Base-by-base conservation (phyloP, 106 monocot species). In the Dioscorea dumetorum region DNA sequence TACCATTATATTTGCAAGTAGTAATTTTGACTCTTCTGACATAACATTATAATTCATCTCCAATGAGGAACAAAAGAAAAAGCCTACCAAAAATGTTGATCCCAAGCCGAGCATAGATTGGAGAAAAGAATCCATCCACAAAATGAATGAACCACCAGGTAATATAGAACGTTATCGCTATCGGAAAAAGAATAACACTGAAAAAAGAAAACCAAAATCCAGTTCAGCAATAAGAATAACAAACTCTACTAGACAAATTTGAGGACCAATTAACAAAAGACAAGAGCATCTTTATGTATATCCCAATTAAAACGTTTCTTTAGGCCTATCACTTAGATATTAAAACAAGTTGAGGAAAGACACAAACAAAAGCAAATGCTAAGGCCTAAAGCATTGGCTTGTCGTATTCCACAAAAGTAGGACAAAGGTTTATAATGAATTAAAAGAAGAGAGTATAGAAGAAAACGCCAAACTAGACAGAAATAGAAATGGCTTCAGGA, bases 91-190 rank as follows among this genome's bases (percentile, higher is more conserved):
- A 70, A 51, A 80, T 74, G 60, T 62, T 74, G 24, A 80, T 80
- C 70, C 73, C 73, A 48, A 73, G 70, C 60, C 70, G 73, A 62
- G 71, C 74, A 82, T 74, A 74, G 51, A 74, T 63, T 68, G 76
- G 82, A 50, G 82, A 87, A 72, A 82, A 77, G 79, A 87, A 74
- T 50, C 79, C 87, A 82, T 87, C 87, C 58, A 87, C 87, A 64
- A 87, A 87, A 77, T 33, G 70, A 67, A 87, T 71, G 62, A 87
- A 87, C 87, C 87, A 87, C 87, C 87, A 87, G 50, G 87, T 87
- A 70, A 87, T 79, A 71, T 82, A 87, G 74, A 87, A 87, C 24
- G 82, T 87, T 18, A 82, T 74, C 48, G 82, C 87, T 61, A 86
- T 82, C 23, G 86, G 86, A 51, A 82, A 79, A 22, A 86, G 63